Evolutionary conservation across 2,329 filamentous ascomycete genomes (phyloP).

Genomic region (Aspergillus sojae): DNA sequence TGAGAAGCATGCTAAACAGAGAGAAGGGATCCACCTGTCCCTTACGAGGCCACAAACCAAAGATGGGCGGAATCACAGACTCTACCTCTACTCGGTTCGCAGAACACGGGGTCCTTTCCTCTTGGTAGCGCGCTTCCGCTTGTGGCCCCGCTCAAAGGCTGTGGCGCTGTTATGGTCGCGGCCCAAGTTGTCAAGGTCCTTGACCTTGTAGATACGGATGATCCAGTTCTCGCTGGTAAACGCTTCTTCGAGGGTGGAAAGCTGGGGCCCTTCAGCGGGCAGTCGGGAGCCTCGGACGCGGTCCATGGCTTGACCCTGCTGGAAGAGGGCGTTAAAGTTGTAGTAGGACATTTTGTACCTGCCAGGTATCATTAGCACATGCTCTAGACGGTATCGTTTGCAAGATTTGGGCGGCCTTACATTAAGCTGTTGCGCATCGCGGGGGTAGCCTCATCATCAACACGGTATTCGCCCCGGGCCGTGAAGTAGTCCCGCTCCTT

Average conservation of each 20-base stretch:
- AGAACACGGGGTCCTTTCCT: conserved; percentile 47
- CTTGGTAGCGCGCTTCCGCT: conserved; percentile 54
- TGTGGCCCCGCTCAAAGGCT: conserved; percentile 55
- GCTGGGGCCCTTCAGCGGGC: conserved; percentile 80
- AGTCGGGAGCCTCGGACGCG: conserved; percentile 80
- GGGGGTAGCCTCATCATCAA: conserved; percentile 89
- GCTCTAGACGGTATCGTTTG: not conserved
- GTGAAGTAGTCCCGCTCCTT: conserved; percentile 98
- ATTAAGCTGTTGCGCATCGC: conserved; percentile 99
- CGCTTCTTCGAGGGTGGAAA: conserved; percentile 91
- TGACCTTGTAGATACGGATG: conserved; percentile 99
- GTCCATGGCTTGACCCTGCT: conserved; percentile 84
- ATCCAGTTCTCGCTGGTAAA: conserved; percentile 99
- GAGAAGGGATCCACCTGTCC: conserved; percentile 2
- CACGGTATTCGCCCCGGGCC: conserved; percentile 85
- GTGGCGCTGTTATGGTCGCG: conserved; percentile 74
- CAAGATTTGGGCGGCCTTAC: conserved; percentile 59
- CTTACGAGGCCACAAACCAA: conserved; percentile 12
- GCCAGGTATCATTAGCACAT: conserved; percentile 26
- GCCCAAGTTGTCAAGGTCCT: conserved; percentile 94
- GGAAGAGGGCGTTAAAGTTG: conserved; percentile 93
- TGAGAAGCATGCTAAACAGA: conserved; percentile 15
- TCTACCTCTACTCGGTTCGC: conserved; percentile 42
- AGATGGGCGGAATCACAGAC: conserved; percentile 8
- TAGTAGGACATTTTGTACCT: conserved; percentile 99